A percentile compares a stretch with the other conserved stretches of the same genome.
Conservation (phyloP, 176 grass and related monocot genomes). For the Saccharum spontaneum region DNA sequence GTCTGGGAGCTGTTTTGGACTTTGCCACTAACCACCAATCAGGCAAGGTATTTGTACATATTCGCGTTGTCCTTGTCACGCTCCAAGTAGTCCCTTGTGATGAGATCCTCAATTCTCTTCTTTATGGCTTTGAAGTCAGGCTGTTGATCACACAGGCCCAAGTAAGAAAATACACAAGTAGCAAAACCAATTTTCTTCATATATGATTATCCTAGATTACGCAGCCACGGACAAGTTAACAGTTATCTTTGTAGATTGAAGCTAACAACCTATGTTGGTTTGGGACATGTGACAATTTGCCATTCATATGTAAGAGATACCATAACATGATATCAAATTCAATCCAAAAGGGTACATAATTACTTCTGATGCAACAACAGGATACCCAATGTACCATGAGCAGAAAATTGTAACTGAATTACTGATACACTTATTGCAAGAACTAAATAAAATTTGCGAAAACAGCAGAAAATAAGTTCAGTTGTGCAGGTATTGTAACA, state of each 20-base stretch:
- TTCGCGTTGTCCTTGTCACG: slow-evolving; percentile 65
- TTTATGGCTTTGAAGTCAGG: slow-evolving; percentile 84
- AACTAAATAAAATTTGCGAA: not conserved
- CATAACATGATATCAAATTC: not conserved
- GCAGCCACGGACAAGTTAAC: not conserved
- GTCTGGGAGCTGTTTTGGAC: slow-evolving; percentile 3
- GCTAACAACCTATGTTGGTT: not conserved
- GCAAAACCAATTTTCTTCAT: not conserved
- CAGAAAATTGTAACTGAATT: not conserved
- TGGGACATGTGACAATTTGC: not conserved
- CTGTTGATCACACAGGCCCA: slow-evolving; percentile 23
- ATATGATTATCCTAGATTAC: not conserved
- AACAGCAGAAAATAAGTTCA: not conserved
- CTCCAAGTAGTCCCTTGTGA: slow-evolving; percentile 74
- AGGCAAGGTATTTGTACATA: slow-evolving; percentile 78
- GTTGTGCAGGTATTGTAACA: not conserved
- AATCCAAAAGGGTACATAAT: not conserved
- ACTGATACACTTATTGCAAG: not conserved
- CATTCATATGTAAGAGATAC: not conserved
- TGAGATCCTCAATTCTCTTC: slow-evolving; percentile 76
- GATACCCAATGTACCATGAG: not conserved
- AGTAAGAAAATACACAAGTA: not conserved
- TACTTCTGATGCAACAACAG: not conserved
- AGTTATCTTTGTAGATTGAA: not conserved
- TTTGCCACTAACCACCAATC: slow-evolving; percentile 23